Evolutionary conservation across 2,329 filamentous ascomycete species (phyloP), one percentile per base, ranked within the genome.

Genomic region (Penicillium sp.): DNA sequence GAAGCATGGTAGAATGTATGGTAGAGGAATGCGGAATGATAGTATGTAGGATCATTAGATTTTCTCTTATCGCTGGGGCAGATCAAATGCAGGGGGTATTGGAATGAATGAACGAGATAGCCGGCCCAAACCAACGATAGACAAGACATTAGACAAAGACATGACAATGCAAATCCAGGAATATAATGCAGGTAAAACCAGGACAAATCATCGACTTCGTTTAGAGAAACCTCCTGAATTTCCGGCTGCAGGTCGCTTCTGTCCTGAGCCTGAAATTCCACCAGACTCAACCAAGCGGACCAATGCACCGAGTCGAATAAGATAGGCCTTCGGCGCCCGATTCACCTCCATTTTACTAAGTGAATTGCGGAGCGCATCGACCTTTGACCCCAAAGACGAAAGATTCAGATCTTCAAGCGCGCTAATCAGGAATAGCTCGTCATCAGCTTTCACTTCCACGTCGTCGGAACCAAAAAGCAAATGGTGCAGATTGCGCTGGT

Each of bases 261-360:
- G 70, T 9, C 68, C 68, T 14, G 64, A 61, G 27, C 56, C 62
- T 7, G 35, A 37, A n/a, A 48, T 19, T 35, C 56, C 57, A 29
- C 53, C 57, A 6, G 69, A 61, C 57, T 71, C 70, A 16, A 67
- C 67, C 29, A 55, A 57, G 24, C 72, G 68, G 29, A 75, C 66
- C 45, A 77, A 48, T 3, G 61, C 56, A 33, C 62, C 65, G 14
- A 77, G 62, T 35, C 69, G 71, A 29, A 72, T 57, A 29, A 76
- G 64, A 50, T 73, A 77, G 9, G 62, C 62, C 50, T 66, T 69
- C 16, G 75, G 74, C 0, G 73, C 73, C 22, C 70, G 68, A 53
- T 78, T 76, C 41, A 76, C 70, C 61, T 81, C 74, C 50, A 82
- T 76, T 63, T 80, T 78, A 60, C 63, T 64, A 16, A 73, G 68